These are phyloP conservation scores for Zygotorulaspora florentina DNA, from an alignment of 805 yeast genomes.

Conservation along the genomic window DNA sequence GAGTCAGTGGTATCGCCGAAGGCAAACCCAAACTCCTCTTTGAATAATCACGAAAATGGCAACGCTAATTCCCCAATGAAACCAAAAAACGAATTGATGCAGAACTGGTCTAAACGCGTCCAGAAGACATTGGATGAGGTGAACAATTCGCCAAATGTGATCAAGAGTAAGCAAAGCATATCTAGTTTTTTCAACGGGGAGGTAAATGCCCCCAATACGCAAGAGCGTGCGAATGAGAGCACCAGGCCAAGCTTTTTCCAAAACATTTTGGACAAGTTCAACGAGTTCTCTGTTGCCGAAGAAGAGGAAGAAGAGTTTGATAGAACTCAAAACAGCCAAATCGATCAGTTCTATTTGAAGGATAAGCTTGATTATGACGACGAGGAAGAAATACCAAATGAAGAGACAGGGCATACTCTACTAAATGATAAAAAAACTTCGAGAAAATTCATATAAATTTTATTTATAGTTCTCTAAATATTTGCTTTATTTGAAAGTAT, in stretches of 20 bases:
- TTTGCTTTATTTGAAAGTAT: conserved; percentile 48
- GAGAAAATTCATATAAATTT: not conserved
- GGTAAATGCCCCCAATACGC: not conserved
- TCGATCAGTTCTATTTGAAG: conserved; percentile 25
- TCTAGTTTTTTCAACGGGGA: conserved; percentile 20
- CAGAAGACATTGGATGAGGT: conserved; percentile 21
- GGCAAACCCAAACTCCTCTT: not conserved
- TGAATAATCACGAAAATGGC: not conserved
- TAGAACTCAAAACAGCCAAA: conserved; percentile 13
- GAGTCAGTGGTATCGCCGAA: conserved; percentile 6
- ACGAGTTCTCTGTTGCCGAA: conserved; percentile 32
- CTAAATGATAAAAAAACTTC: conserved; percentile 4
- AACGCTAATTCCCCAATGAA: not conserved
- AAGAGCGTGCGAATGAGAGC: not conserved
- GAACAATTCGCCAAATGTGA: conserved; percentile 20
- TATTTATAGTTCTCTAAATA: conserved; percentile 1
- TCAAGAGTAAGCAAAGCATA: conserved; percentile 23
- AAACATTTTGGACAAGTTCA: conserved; percentile 26
- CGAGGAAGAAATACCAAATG: conserved; percentile 17
- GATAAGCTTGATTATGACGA: conserved; percentile 28
- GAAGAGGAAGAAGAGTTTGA: conserved; percentile 32
- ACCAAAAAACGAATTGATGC: conserved; percentile 6
- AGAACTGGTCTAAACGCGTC: conserved; percentile 13
- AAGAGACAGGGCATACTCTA: conserved; percentile 12
- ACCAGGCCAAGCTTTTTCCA: conserved; percentile 12